These are phyloP conservation scores for Carex pumila DNA, from an alignment of 176 grass and related monocot species.

Conservation along the genomic window DNA sequence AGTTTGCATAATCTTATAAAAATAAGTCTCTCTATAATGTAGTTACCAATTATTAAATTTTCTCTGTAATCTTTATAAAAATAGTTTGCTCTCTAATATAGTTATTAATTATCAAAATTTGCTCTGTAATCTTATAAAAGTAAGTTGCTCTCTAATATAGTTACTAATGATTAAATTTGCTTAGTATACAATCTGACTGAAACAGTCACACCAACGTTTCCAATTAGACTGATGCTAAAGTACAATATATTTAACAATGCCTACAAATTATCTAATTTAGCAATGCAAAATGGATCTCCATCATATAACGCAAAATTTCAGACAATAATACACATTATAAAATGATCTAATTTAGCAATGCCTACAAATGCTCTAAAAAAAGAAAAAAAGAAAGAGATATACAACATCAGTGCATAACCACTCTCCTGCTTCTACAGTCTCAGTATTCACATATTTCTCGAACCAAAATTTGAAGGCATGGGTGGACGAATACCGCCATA, in stretches of 20 bases:
- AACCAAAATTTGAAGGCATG: constrained; percentile 45
- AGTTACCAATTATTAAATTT: too few relatives aligned
- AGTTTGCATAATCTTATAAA: background rate
- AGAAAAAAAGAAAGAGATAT: background rate
- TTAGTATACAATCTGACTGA: too few relatives aligned
- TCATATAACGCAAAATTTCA: background rate
- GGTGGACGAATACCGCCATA: constrained; percentile 39
- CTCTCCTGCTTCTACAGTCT: constrained; percentile 11
- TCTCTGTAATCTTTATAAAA: too few relatives aligned
- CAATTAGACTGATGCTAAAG: too few relatives aligned
- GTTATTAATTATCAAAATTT: too few relatives aligned
- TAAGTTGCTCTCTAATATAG: too few relatives aligned
- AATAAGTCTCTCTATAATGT: too few relatives aligned
- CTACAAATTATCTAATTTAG: too few relatives aligned
- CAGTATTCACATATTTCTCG: constrained; percentile 53
- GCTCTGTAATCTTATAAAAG: background rate
- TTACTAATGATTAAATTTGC: too few relatives aligned
- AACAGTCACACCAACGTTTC: too few relatives aligned
- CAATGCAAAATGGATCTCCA: background rate
- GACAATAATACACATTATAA: background rate
- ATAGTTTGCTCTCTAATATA: too few relatives aligned
- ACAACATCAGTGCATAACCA: background rate
- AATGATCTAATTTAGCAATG: background rate
- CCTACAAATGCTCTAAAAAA: constrained; percentile 17
- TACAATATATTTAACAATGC: too few relatives aligned